Evolutionary conservation across 768 basidiomycete genomes (phyloP), one percentile per base, ranked within the genome.

Genomic region (Chlorophyllum brunneum): DNA sequence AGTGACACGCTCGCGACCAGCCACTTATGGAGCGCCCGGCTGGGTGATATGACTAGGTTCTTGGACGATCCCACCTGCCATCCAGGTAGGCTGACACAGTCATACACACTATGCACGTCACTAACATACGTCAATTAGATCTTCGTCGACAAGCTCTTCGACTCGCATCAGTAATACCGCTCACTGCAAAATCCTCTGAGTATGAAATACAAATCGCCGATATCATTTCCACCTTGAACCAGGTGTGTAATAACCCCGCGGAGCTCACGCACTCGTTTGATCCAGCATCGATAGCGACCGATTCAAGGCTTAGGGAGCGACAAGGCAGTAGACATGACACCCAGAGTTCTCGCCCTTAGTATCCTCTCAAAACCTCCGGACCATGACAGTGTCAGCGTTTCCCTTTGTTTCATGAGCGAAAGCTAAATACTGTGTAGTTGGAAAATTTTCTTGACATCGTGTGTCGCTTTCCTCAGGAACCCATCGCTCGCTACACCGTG

Each of bases 401-500:
- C 27, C 22, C 6, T 15, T 29, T 27, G 18, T 15, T 4, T 27
- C 34, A 13, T 11, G 26, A 22, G 6, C 15, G 2, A 27, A 6
- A 24, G 30, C 18, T 53, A 13, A 46, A 2, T 1, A 2, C 9
- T 16, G 7, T 16, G 13, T 13, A 53, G 51, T 23, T 45, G 40
- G 57, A 56, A 30, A 48, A 8, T 33, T 56, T 39, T 48, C 48
- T 31, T 11, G 39, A 23, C 42, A 50, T 31, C 31, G 42, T 29
- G 3, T 53, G 43, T 38, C 30, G 46, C 22, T 37, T 40, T 11
- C 59, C 63, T 36, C n/a, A 34, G 18, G 60, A 58, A 20, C 61
- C 80, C 3, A 60, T 87, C 8, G 54, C 65, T 20, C 77, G 75
- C 50, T 64, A 85, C 30, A 66, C 77, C 10, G 62, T 72, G 0